Evolutionary conservation across 202 grass and related monocot genomes (phyloP).

Genomic region (Digitaria exilis): DNA sequence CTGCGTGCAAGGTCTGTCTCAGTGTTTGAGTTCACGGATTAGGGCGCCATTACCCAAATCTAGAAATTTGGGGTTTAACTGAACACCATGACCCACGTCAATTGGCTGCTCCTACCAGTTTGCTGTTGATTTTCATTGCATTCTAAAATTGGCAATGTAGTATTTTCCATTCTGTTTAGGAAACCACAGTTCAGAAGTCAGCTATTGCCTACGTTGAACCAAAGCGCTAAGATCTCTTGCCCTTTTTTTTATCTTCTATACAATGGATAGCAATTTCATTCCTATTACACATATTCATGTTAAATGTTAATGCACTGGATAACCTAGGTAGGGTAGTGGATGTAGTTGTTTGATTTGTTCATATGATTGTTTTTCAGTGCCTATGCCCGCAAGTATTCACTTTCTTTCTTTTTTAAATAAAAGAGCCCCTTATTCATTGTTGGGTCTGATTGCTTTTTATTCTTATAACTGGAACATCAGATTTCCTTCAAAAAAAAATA

Average conservation of each 20-base stretch:
- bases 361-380: not conserved
- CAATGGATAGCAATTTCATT: not conserved
- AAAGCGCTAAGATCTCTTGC: not conserved
- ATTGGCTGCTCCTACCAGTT: not conserved
- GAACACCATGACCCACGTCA: not conserved
- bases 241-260: not conserved
- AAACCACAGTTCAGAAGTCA: not conserved
- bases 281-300: not conserved
- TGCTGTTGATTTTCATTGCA: constrained; percentile 16
- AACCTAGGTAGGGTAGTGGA: not conserved
- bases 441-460: not conserved
- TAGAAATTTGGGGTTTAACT: not conserved
- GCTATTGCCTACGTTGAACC: not conserved
- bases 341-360: not conserved
- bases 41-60: not conserved
- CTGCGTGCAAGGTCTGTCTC: not conserved
- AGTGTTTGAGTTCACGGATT: not conserved
- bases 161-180: not conserved
- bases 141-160: constrained; percentile 6
- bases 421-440: not conserved
- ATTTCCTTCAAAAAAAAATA: not conserved
- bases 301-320: not conserved
- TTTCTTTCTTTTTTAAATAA: no score
- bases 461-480: not conserved
- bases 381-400: not conserved